Base-by-base conservation (phyloP, 192 early-diverging fungal species). In the Phycomyces nitens region DNA sequence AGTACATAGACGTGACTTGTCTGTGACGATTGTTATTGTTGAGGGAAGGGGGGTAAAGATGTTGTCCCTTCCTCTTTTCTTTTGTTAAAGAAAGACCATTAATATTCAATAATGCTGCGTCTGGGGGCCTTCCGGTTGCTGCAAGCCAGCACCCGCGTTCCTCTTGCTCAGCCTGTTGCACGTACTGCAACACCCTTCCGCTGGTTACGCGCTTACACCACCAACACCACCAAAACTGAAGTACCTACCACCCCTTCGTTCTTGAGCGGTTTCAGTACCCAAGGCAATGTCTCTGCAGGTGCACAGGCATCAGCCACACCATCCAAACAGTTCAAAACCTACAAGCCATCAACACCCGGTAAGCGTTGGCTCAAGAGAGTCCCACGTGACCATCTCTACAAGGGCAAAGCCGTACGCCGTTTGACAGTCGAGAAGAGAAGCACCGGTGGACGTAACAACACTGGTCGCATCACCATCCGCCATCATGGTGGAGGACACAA, bases 401-500 rank as follows among this genome's bases (percentile, higher is more conserved):
- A 94, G 75, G 94, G 94, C 53, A 84, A 85, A 42, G 87, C 91
- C 18, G 72, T 94, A n/a, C 81, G 86, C 43, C 75, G 84, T 24
- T 79, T 98, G 52, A 91, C 91, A 0, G 70, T 89, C 53, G 89
- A 90, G 27, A 96, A 95, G 82, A 81, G 89, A 38, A 79, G 82
- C 34, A 89, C 82, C 1, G 92, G 92, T 26, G 96, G 96, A 6
- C 83, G 96, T 55, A 95, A 94, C 82, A 86, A 89, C 73, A 88
- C 86, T 9, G 96, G 96, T 12, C 79, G 82, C 26, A 93, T 99
- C 69, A 96, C 94, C 12, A 88, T 94, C 39, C 88, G 94, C 14
- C 92, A 95, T 68, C 89, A 92, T 47, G 96, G 96, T 39, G 96
- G 94, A 29, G 96, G 96, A 22, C 91, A 91, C 71, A 93, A 94